phyloP scores from a whole-genome alignment of 257 asterid species.

The Lavandula angustifolia region DNA sequence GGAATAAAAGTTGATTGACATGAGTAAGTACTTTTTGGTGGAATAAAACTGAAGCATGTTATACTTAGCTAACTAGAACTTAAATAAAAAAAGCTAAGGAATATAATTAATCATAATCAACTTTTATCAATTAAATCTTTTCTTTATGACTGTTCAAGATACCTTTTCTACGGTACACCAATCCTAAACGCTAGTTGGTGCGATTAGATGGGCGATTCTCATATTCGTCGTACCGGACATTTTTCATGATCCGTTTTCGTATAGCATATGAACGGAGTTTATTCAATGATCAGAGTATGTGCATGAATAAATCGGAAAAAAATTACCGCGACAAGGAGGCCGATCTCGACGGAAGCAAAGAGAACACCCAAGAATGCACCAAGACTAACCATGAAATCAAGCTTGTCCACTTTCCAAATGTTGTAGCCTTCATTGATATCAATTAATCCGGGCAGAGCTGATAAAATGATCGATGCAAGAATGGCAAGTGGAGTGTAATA shows the following conservation, averaged over 20 bases:
- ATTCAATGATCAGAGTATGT: no score
- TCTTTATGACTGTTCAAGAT: conserved; percentile 22
- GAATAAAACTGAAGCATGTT: conserved; percentile 6
- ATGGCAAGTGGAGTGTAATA: conserved; percentile 75
- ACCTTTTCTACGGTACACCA: conserved; percentile 14
- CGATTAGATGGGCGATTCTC: conserved; percentile 6
- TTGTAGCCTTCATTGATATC: conserved; percentile 51
- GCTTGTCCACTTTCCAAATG: conserved; percentile 77
- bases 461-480: conserved; percentile 70
- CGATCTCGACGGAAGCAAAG: conserved; percentile 73
- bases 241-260: no score
- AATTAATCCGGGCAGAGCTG: conserved; percentile 78
- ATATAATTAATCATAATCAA: conserved; percentile 5
- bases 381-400: conserved; percentile 64
- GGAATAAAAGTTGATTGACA: no score
- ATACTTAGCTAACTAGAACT: background rate
- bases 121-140: conserved; percentile 10
- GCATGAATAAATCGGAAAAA: no score
- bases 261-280: no score
- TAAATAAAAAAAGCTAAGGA: conserved; percentile 3
- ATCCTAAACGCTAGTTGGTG: conserved; percentile 3
- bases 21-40: background rate
- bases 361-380: conserved; percentile 72
- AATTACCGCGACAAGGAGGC: conserved; percentile 79
- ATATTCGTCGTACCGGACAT: conserved; percentile 35